Base-by-base conservation (phyloP, 2,329 filamentous ascomycete genomes). In the Fusarium gaditjirri region DNA sequence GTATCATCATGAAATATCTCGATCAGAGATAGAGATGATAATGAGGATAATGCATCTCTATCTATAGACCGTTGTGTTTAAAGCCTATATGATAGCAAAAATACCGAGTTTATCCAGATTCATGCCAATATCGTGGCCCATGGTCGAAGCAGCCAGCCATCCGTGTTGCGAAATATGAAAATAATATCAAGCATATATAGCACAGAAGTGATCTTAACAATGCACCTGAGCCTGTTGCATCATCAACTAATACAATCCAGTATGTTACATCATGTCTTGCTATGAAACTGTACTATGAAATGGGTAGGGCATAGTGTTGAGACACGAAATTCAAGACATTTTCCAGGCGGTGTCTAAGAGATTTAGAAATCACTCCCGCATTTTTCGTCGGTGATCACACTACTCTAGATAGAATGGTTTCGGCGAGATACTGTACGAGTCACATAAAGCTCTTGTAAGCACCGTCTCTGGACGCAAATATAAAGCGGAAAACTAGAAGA, bases 291-390 rank as follows among this genome's bases (percentile, higher is more conserved):
- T n/a, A 17, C n/a, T 14, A 17, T 27, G 8, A 12, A 16, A 35
- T 27, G 11, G 29, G 31, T 27, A 35, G 39, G 39, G 17, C 13
- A 46, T 17, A 17, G 29, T 14, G 11, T 35, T 23, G 13, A 6
- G 14, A 6, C 25, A 25, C 29, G 16, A 58, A 58, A 58, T 61
- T 61, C 58, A 61, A 60, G 33, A 43, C 27, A 43, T 23, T 9
- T 11, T 9, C 21, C 17, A 9, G 14, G 5, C 5, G 14, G 14
- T 55, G 4, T 14, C 43, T 4, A 12, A 41, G 27, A 50, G n/a
- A 35, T 19, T 25, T 31, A 50, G 19, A 35, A 14, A 17, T 35
- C 47, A n/a, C 27, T 29, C 19, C 29, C 16, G 9, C 44, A 25
- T 47, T 23, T 29, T 23, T 17, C 6, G 46, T 27, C 43, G 14